Percentiles rank a stretch among this genome's conserved stretches.
phyloP scores from a whole-genome alignment of 1,284 basidiomycete species.

The Ganoderma lingzhi region DNA sequence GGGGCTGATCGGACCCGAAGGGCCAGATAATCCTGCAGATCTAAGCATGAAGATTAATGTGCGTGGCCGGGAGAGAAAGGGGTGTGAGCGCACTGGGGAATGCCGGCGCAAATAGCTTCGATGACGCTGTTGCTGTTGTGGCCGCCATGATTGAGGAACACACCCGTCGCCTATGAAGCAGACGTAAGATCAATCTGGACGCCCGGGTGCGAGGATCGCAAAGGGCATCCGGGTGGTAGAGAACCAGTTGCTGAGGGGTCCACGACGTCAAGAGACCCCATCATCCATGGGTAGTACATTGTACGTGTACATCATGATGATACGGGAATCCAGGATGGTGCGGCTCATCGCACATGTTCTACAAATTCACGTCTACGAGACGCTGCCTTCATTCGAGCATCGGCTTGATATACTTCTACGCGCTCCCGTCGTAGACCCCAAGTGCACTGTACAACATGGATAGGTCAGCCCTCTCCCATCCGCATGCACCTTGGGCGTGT shows the following conservation, averaged over 20 bases:
- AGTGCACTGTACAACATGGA: conserved; percentile 52
- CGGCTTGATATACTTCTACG: conserved; percentile 60
- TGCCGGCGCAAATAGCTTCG: conserved; percentile 30
- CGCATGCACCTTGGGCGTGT: neutral
- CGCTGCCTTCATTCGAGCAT: conserved; percentile 54
- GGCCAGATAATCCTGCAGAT: conserved; percentile 33
- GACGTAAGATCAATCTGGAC: neutral
- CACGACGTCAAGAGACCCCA: conserved; percentile 29
- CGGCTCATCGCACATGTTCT: conserved; percentile 8
- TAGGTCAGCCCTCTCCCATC: too few relatives aligned
- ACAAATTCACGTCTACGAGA: conserved; percentile 42
- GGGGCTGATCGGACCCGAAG: conserved; percentile 37
- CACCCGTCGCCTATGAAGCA: conserved; percentile 29
- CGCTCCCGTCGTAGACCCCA: conserved; percentile 72
- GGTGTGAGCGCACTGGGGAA: conserved; percentile 29
- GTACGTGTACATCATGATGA: conserved; percentile 8
- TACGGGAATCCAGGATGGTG: neutral
- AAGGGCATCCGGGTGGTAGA: conserved; percentile 29
- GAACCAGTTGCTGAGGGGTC: conserved; percentile 35
- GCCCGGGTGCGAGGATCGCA: neutral
- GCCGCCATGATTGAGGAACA: conserved; percentile 36
- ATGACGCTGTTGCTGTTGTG: conserved; percentile 30
- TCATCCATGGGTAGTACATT: conserved; percentile 10
- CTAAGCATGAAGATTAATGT: neutral
- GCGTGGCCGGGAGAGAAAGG: too few relatives aligned